phyloP scores from a whole-genome alignment of 1,139 yeast species.

The Geotrichum siamense region DNA sequence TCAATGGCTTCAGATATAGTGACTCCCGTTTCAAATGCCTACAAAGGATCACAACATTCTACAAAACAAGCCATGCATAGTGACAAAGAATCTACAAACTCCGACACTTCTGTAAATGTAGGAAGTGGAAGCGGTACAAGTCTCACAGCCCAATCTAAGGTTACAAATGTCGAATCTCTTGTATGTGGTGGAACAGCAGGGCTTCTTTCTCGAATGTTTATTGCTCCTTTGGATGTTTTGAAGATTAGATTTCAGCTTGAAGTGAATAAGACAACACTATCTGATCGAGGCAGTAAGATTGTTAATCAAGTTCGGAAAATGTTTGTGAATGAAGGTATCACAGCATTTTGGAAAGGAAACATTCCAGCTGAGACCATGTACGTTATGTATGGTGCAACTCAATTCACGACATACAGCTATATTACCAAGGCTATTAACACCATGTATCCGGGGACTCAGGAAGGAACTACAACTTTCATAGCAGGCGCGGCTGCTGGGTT shows the following conservation, averaged over 20 bases:
- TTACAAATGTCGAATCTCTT: slow-evolving; percentile 36
- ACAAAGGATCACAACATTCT: too few species aligned
- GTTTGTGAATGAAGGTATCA: slow-evolving; percentile 46
- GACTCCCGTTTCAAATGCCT: too few species aligned
- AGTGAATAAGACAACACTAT: slow-evolving; percentile 13
- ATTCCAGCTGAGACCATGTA: slow-evolving; percentile 87
- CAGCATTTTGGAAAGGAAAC: slow-evolving; percentile 88
- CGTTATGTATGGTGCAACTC: slow-evolving; percentile 74
- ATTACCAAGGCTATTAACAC: slow-evolving; percentile 41
- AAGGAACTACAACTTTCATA: slow-evolving; percentile 46
- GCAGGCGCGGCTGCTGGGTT: slow-evolving; percentile 78
- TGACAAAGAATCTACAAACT: too few species aligned
- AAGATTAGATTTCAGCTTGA: slow-evolving; percentile 78
- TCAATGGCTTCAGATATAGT: too few species aligned
- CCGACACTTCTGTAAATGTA: slow-evolving; percentile 2
- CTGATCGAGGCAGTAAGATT: slow-evolving; percentile 17
- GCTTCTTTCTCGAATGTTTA: slow-evolving; percentile 43
- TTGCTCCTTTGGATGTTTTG: slow-evolving; percentile 86
- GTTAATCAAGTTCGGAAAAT: slow-evolving; percentile 37
- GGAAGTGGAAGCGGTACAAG: slow-evolving; percentile 12
- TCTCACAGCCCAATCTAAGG: slow-evolving; percentile 28
- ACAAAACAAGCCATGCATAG: too few species aligned
- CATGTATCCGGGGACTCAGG: slow-evolving; percentile 30
- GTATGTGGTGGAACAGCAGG: slow-evolving; percentile 73
- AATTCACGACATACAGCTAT: slow-evolving; percentile 65